These are phyloP conservation scores for Colletotrichum limetticola DNA, from an alignment of 2,329 filamentous ascomycete species.

Conservation along the genomic window DNA sequence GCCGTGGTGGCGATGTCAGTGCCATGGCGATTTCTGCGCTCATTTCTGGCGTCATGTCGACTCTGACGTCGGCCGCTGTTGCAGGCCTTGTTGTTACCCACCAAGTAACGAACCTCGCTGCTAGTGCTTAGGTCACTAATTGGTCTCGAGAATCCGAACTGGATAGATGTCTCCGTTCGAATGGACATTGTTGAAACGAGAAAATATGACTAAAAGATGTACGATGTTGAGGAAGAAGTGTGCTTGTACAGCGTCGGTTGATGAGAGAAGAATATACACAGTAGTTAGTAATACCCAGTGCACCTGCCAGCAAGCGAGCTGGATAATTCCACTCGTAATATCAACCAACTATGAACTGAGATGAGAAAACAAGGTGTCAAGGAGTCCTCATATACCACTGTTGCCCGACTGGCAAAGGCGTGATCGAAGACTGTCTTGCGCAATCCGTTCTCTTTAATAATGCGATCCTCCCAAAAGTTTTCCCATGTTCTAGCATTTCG, in stretches of 20 bases:
- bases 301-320: conserved; percentile 20
- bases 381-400: not conserved
- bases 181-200: not conserved
- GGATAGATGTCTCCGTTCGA: no score
- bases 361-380: no score
- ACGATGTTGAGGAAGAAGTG: conserved; percentile 23
- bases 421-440: not conserved
- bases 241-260: not conserved
- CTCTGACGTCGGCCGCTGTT: conserved; percentile 80
- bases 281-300: conserved; percentile 26
- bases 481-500: not conserved
- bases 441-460: conserved; percentile 9
- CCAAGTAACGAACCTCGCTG: conserved; percentile 39
- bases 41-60: conserved; percentile 80
- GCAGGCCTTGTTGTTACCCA: conserved; percentile 79
- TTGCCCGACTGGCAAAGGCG: conserved; percentile 2
- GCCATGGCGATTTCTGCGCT: conserved; percentile 81
- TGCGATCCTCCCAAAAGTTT: not conserved
- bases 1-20: conserved; percentile 79
- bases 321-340: not conserved
- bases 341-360: not conserved
- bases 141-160: not conserved
- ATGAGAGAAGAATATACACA: not conserved
- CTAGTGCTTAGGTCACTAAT: not conserved
- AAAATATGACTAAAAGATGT: conserved; percentile 1